phyloP scores from a whole-genome alignment of 2,329 filamentous ascomycete genomes.

The Trichoderma polysporum region DNA sequence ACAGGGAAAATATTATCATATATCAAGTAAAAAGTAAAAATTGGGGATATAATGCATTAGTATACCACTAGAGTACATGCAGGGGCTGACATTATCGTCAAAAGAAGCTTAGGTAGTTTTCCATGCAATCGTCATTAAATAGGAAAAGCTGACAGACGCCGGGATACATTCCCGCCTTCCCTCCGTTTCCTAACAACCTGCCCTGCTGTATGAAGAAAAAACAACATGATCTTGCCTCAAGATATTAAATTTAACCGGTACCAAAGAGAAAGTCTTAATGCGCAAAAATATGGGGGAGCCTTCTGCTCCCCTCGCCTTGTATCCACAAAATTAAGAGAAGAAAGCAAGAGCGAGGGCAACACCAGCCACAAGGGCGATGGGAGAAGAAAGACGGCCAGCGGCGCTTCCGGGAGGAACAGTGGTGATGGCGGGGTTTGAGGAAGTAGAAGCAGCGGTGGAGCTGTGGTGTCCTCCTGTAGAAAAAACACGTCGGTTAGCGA shows the following conservation, averaged over 20 bases:
- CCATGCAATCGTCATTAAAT: conserved; percentile 17
- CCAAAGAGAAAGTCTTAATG: conserved; percentile 6
- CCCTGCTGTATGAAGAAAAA: conserved; percentile 15
- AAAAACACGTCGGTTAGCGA: conserved; percentile 5
- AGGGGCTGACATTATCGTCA: conserved; percentile 17
- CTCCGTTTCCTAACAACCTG: conserved; percentile 7
- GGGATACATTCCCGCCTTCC: background rate
- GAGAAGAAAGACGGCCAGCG: conserved; percentile 34
- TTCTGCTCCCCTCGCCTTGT: background rate
- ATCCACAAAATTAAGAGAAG: conserved; percentile 30
- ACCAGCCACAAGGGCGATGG: conserved; percentile 36
- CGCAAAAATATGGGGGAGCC: background rate
- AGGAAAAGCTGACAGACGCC: conserved; percentile 3
- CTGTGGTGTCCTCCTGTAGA: conserved; percentile 3
- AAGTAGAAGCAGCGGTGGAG: conserved; percentile 21
- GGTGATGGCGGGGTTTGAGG: conserved; percentile 23
- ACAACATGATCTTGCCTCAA: conserved; percentile 14
- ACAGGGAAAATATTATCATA: background rate
- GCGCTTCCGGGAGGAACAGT: conserved; percentile 32
- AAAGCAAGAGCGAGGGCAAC: conserved; percentile 37
- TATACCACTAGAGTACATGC: conserved; percentile 21
- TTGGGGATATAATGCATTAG: conserved; percentile 17
- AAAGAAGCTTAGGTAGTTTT: conserved; percentile 16
- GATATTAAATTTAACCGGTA: conserved; percentile 16
- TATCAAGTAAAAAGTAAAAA: background rate